Evolutionary conservation across 306 rosid genomes (phyloP), one percentile per base, ranked within the genome.

Genomic region (Arachis stenosperma): DNA sequence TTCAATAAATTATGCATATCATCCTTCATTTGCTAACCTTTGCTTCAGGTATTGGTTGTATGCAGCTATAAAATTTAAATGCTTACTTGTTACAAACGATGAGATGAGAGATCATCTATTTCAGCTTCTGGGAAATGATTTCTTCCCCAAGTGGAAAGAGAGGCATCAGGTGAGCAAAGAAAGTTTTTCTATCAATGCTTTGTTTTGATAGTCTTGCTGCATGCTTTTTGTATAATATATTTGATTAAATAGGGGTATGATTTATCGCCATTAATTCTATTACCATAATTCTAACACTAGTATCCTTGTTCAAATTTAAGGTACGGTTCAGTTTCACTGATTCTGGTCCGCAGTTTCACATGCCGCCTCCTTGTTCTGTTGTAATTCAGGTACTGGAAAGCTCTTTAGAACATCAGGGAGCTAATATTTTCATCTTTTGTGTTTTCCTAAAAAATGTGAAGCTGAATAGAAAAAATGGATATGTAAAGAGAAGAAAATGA

Each of bases 21-120:
- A 74, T 66, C 83, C 63, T 72, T 71, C 70, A 41, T 67, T 67
- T 14, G 73, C 79, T 81, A 81, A 84, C 80, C 30, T 78, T n/a
- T 87, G 77, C 67, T 88, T 93, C 92, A 93, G 98, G 97, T 93
- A 89, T 84, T 90, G 97, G 97, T 86, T 93, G 80, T 93, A 93
- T 81, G 98, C 96, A 85, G 94, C 97, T 75, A 93, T 93, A 85
- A 90, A 88, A 87, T 90, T 86, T 83, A 93, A 83, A 84, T 89
- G 98, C 86, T 88, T 89, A 74, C 41, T 93, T 29, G 92, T 93
- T 86, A 88, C 98, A 27, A 93, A 93, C 27, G 97, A 93, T 76
- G 98, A 93, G 86, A 93, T 93, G 98, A 82, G 98, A 83, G 98
- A 93, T 80, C 98, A 93, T 77, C 74, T 84, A 9, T 90, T 93